phyloP scores from a whole-genome alignment of 176 grass and related monocot genomes.

The Miscanthus lutarioriparius region DNA sequence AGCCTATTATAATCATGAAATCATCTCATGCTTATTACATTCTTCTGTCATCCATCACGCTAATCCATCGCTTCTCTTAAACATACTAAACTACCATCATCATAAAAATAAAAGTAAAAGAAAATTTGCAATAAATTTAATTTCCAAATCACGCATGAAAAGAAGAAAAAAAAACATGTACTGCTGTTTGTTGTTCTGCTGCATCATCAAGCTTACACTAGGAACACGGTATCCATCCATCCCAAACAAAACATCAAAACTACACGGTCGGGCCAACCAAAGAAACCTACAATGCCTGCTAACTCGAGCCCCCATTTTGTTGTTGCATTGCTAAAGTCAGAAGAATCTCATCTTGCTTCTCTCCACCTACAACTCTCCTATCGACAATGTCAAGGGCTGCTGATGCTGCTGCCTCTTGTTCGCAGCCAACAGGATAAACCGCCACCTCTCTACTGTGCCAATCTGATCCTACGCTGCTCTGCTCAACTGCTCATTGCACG shows the following conservation, averaged over 20 bases:
- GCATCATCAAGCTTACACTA: slow-evolving; percentile 47
- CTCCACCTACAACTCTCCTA: slow-evolving; percentile 57
- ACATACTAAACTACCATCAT: background rate
- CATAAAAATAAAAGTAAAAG: background rate
- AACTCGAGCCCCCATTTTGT: slow-evolving; percentile 28
- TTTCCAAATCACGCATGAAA: slow-evolving; percentile 38
- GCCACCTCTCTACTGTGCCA: slow-evolving; percentile 12
- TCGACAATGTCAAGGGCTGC: slow-evolving; percentile 49
- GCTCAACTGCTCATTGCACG: slow-evolving; percentile 53
- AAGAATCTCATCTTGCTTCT: slow-evolving; percentile 48
- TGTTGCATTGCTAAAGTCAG: slow-evolving; percentile 50
- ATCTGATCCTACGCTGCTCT: slow-evolving; percentile 33
- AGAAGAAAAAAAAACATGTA: slow-evolving; percentile 33
- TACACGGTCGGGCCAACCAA: slow-evolving; percentile 31
- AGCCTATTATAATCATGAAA: background rate
- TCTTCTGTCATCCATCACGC: background rate
- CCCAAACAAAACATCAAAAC: slow-evolving; percentile 54
- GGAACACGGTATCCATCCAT: slow-evolving; percentile 52
- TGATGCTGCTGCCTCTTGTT: slow-evolving; percentile 43
- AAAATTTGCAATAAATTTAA: background rate
- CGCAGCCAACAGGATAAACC: slow-evolving; percentile 26
- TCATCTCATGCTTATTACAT: background rate
- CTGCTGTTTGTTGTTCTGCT: slow-evolving; percentile 52
- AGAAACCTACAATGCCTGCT: slow-evolving; percentile 49
- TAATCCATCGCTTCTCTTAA: background rate